These are phyloP conservation scores for Triglochin maritima DNA, from an alignment of 106 monocot genomes.

Conservation along the genomic window DNA sequence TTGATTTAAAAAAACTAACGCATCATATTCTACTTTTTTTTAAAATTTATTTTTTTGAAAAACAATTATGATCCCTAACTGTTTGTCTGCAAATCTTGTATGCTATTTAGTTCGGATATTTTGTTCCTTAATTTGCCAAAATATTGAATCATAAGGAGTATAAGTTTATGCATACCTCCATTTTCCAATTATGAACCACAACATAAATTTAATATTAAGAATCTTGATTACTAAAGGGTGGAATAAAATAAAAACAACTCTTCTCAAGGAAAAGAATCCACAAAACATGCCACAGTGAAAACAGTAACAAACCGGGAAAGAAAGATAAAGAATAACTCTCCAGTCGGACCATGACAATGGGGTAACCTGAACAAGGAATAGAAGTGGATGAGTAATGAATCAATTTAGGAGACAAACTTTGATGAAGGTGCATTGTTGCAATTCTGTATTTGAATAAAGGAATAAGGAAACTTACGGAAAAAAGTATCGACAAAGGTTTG, in stretches of 20 bases:
- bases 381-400: background rate
- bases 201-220: background rate
- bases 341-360: constrained; percentile 92
- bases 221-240: too few species aligned
- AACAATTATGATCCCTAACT: too few species aligned
- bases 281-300: background rate
- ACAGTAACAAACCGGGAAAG: constrained; percentile 72
- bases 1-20: too few species aligned
- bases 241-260: background rate
- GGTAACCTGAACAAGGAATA: constrained; percentile 46
- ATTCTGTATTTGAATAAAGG: background rate
- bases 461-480: constrained; percentile 60
- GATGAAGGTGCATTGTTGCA: background rate
- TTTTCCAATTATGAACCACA: background rate
- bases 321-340: constrained; percentile 72
- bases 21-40: too few species aligned
- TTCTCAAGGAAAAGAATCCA: background rate
- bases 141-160: too few species aligned
- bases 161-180: too few species aligned
- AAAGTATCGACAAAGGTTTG: constrained; percentile 77
- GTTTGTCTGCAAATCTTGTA: too few species aligned
- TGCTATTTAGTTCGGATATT: too few species aligned
- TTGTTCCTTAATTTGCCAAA: too few species aligned
- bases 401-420: background rate
- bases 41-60: too few species aligned